Base-by-base conservation (phyloP, 192 early-diverging fungal genomes). In the Powellomyces hirtus region DNA sequence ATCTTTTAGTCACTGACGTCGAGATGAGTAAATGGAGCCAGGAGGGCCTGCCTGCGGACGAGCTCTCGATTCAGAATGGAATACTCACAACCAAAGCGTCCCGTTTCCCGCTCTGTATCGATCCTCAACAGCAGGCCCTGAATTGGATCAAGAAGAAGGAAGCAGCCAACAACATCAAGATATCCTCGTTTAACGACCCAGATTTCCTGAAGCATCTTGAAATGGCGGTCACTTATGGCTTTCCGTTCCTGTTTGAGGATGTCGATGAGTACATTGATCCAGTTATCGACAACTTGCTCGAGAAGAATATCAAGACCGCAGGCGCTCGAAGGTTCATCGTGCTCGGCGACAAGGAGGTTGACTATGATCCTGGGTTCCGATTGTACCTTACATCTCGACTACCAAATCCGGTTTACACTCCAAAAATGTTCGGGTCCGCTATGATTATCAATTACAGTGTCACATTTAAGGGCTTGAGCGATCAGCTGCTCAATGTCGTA, bases 221-320 rank as follows among this genome's bases (percentile, higher is more conserved):
- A 72, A 86, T 86, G 84, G 81, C 84, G 1, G 71, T 86, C 10
- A 86, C 84, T 5, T 86, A 86, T 62, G 84, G 84, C 26, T 86
- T 86, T 59, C 84, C 84, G 27, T 86, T 84, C 75, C 57, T 86
- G 13, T 86, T 86, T 68, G 84, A 86, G 71, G 84, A 86, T 58
- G 84, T 86, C 3, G 84, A 86, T 66, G 84, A 86, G 60, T 86
- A 86, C 72, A 86, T 86, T 57, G 84, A 86, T 69, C 84, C 84
- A 0, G 84, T 86, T 1, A 86, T 86, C 59, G 84, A 86, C 71
- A 86, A 86, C 71, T 56, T 86, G 35, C 75, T 86, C 31, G 84
- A 86, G 67, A 86, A 86, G 62, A 86, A 86, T 70, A 76, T 86
- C 59, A 80, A 79, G 44, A 20, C 56, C 0, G 57, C 66, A 46